Percentiles rank a stretch among this genome's conserved stretches.
These are phyloP conservation scores for Fraxinus albicans DNA, from an alignment of 305 asterid species.

Conservation along the genomic window DNA sequence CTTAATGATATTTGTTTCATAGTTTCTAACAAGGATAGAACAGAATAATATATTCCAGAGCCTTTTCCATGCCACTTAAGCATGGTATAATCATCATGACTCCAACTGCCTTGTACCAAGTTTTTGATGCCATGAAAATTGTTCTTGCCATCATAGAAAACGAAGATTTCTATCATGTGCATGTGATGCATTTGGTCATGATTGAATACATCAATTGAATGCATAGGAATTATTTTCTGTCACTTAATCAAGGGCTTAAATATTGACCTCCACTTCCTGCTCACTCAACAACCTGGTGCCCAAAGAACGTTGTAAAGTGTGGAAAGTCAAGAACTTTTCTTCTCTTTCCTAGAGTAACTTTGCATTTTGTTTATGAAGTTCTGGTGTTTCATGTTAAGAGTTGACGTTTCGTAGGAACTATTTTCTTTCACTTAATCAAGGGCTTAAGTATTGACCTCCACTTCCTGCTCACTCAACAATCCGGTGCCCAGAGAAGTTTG, in stretches of 20 bases:
- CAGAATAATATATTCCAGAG: neutral
- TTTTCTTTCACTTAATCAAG: slow-evolving; percentile 2
- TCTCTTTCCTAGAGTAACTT: slow-evolving; percentile 8
- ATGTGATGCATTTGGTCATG: neutral
- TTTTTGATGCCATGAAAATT: neutral
- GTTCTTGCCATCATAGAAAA: neutral
- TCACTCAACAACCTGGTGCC: neutral
- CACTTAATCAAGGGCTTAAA: slow-evolving; percentile 6
- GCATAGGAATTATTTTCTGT: slow-evolving; percentile 9
- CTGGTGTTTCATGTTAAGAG: neutral
- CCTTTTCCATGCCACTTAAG: neutral
- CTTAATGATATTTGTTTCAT: neutral
- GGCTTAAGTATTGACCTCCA: slow-evolving; percentile 10
- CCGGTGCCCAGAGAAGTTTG: neutral
- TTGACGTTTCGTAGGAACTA: neutral
- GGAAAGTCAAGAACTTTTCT: slow-evolving; percentile 6
- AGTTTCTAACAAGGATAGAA: neutral
- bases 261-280: neutral
- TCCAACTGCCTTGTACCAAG: neutral
- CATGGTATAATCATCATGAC: neutral
- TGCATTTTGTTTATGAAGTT: slow-evolving; percentile 16
- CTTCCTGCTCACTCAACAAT: neutral
- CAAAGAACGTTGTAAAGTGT: slow-evolving; percentile 11
- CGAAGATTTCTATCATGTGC: neutral
- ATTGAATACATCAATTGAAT: neutral